Evolutionary conservation across 495 filamentous ascomycete genomes (phyloP).

Genomic region (Durotheca rogersii): DNA sequence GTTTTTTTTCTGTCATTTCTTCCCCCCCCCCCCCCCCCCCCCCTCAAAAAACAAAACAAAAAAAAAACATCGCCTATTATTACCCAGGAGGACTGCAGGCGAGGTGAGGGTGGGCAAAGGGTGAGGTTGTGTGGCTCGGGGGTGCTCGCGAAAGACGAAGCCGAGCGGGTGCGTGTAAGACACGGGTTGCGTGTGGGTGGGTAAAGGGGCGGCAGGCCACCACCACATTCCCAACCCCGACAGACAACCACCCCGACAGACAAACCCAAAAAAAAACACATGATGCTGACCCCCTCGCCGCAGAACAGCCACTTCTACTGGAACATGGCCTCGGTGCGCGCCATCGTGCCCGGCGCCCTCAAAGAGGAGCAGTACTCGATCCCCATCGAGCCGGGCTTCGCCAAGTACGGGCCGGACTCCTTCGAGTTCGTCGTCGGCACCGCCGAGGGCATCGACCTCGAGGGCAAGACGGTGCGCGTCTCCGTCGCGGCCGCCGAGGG

Average conservation of each 20-base stretch:
- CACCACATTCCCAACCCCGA: too few species aligned
- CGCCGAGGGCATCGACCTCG: constrained; percentile 39
- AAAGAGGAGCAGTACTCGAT: constrained; percentile 51
- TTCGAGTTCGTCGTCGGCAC: constrained; percentile 48
- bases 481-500: too few species aligned
- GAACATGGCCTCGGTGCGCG: constrained; percentile 57
- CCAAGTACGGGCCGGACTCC: constrained; percentile 39
- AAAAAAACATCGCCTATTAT: not conserved
- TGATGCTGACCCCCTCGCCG: constrained; percentile 27
- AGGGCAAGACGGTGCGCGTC: constrained; percentile 33
- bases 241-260: not conserved
- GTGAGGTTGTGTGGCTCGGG: too few species aligned
- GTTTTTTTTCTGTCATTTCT: not conserved
- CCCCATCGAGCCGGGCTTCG: constrained; percentile 42
- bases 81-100: too few species aligned
- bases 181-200: too few species aligned
- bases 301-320: constrained; percentile 58
- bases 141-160: too few species aligned
- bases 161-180: too few species aligned
- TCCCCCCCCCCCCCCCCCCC: not conserved
- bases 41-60: not conserved
- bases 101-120: too few species aligned
- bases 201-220: too few species aligned
- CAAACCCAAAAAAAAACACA: too few species aligned
- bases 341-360: constrained; percentile 50